A percentile compares a stretch with the other conserved stretches of the same genome.
Conservation (phyloP, 2,329 filamentous ascomycete species). For the Domatiomyces globalis region DNA sequence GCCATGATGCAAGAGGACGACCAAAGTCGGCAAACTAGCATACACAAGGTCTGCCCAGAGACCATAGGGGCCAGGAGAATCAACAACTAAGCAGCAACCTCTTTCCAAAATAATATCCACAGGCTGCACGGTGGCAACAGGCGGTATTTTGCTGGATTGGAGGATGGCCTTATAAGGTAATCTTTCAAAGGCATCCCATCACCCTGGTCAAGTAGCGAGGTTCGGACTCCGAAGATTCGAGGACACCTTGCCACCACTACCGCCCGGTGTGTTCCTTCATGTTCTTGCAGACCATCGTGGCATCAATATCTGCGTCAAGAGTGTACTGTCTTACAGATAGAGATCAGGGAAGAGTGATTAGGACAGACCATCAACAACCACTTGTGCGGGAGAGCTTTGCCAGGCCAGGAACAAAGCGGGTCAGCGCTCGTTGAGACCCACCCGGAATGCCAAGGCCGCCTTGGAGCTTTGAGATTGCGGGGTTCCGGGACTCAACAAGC, state of each 20-base stretch:
- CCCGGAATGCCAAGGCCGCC: not conserved
- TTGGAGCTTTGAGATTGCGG: not conserved
- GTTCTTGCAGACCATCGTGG: not conserved
- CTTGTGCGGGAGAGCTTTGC: not conserved
- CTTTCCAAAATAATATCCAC: too few relatives aligned
- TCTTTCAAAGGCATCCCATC: not conserved
- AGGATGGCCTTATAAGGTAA: not conserved
- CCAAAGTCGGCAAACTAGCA: not conserved
- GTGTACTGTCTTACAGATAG: not conserved
- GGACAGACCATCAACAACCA: not conserved
- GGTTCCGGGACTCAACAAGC: not conserved
- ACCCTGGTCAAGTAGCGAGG: too few relatives aligned
- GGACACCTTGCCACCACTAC: not conserved
- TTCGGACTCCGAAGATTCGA: not conserved
- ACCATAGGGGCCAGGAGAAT: not conserved
- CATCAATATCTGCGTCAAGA: not conserved
- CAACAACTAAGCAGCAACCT: not conserved
- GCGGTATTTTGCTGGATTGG: not conserved
- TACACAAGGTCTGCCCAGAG: not conserved
- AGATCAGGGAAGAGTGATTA: not conserved
- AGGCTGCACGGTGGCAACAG: not conserved
- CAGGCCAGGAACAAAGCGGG: not conserved
- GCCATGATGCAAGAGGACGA: not conserved
- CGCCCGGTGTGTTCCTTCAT: not conserved
- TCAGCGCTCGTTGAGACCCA: not conserved